These are phyloP conservation scores for Suillus paluster DNA, from an alignment of 768 basidiomycete species.

Conservation along the genomic window DNA sequence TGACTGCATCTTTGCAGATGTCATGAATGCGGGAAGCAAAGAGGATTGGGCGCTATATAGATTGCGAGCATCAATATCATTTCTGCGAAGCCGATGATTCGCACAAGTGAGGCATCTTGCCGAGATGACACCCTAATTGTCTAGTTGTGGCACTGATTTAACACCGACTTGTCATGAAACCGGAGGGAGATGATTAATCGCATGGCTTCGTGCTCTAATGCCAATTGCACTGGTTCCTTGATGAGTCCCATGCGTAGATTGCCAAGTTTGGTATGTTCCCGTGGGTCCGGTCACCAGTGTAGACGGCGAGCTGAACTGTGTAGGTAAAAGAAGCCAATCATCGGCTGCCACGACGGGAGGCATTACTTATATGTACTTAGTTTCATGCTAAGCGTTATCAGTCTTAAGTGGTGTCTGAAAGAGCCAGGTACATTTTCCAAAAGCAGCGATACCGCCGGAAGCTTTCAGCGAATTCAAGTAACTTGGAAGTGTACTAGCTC, in stretches of 20 bases:
- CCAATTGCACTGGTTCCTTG: background rate
- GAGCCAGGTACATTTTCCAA: background rate
- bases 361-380: no score
- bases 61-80: constrained; percentile 9
- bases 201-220: background rate
- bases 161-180: constrained; percentile 5
- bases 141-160: constrained; percentile 3
- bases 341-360: background rate
- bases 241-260: background rate
- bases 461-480: no score
- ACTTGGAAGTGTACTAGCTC: no score
- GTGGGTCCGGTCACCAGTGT: background rate
- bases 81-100: background rate
- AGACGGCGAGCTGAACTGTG: background rate
- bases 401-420: background rate
- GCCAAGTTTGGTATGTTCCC: background rate
- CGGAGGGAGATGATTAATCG: background rate
- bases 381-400: no score
- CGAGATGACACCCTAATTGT: constrained; percentile 8
- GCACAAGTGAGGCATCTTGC: constrained; percentile 20
- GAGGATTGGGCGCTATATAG: background rate
- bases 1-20: background rate
- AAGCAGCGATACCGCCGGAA: background rate
- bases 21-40: background rate
- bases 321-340: background rate